Conservation (phyloP, 2,329 filamentous ascomycete genomes). For the Xylaria polymorpha region DNA sequence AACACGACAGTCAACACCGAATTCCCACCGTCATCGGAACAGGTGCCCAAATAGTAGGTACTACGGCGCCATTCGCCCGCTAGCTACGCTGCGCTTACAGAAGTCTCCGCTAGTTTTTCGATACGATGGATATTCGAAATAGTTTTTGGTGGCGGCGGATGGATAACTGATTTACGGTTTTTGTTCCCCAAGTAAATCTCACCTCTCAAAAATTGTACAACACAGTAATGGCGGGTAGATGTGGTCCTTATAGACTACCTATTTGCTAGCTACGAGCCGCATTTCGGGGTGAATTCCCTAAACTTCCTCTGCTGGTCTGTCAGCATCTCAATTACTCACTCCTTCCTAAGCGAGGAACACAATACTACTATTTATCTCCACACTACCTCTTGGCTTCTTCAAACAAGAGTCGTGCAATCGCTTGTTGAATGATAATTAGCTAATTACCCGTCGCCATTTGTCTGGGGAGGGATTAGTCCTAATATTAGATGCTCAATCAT, state of each 20-base stretch:
- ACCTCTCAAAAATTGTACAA: background rate
- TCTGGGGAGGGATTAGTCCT: background rate
- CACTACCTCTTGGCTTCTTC: background rate
- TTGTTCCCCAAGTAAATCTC: background rate
- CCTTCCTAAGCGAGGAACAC: background rate
- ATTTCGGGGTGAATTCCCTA: background rate
- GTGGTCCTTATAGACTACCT: background rate
- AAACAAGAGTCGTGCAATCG: background rate
- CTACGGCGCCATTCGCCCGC: background rate
- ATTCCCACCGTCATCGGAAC: background rate
- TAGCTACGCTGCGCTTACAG: conserved; percentile 1
- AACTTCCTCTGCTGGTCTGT: background rate
- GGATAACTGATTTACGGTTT: background rate
- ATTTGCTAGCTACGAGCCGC: background rate
- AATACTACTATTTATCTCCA: background rate
- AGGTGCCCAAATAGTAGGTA: background rate
- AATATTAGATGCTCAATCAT: background rate
- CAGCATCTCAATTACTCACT: background rate
- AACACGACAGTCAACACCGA: conserved; percentile 4
- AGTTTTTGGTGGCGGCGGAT: background rate
- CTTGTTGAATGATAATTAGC: background rate
- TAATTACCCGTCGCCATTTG: background rate
- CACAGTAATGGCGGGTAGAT: background rate
- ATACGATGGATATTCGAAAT: background rate
- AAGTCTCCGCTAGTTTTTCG: background rate